phyloP scores from a whole-genome alignment of 305 asterid genomes.

The Solanum hybrid region DNA sequence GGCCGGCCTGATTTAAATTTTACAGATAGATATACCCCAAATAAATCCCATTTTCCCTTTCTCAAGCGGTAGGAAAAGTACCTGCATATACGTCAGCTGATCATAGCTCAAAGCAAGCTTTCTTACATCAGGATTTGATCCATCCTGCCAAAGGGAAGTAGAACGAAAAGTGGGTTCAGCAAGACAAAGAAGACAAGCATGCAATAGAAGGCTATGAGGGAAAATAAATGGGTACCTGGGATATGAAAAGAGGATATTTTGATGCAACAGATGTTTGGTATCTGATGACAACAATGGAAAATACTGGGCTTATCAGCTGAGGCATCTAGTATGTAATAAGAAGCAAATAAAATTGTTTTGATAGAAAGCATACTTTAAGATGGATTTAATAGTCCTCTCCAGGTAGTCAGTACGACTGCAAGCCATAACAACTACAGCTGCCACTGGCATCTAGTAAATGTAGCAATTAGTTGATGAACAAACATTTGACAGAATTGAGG shows the following conservation, averaged over 20 bases:
- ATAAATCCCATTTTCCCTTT: neutral
- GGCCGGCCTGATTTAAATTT: neutral
- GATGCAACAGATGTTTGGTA: conserved; percentile 68
- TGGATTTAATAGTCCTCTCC: conserved; percentile 76
- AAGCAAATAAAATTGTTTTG: conserved; percentile 3
- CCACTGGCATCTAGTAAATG: conserved; percentile 64
- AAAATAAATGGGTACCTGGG: conserved; percentile 50
- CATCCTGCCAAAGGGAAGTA: conserved; percentile 51
- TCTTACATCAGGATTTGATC: conserved; percentile 71
- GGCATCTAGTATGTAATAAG: neutral
- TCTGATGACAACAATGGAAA: conserved; percentile 32
- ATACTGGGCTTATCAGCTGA: conserved; percentile 16
- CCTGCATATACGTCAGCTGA: conserved; percentile 96
- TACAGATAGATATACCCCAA: neutral
- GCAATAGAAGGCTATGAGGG: neutral
- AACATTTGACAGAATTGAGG: conserved; percentile 5
- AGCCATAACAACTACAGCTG: conserved; percentile 97
- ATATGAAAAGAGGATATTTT: conserved; percentile 82
- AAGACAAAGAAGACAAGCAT: neutral
- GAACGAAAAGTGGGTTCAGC: neutral
- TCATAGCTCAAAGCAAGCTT: conserved; percentile 73
- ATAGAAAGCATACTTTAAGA: conserved; percentile 62
- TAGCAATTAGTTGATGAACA: conserved; percentile 24
- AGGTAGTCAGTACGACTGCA: conserved; percentile 98
- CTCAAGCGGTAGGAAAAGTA: conserved; percentile 11